Conservation (phyloP, 768 basidiomycete genomes). For the Boletus rubescentipes region DNA sequence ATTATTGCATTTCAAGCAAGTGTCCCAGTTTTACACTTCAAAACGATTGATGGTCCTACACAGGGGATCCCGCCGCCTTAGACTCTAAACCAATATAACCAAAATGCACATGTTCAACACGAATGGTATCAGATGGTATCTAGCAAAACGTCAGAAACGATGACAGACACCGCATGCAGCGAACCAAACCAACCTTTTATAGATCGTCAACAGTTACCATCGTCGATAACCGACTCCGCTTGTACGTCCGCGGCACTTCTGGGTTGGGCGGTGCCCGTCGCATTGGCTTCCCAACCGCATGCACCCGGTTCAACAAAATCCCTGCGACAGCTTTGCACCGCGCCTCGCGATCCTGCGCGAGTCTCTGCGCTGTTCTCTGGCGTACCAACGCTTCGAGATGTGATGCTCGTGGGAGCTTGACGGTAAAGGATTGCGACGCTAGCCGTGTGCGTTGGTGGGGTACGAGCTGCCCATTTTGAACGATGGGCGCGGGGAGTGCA, state of each 20-base stretch:
- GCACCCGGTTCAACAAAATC: conserved; percentile 54
- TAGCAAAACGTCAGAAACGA: conserved; percentile 1
- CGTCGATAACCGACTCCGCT: conserved; percentile 52
- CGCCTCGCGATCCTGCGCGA: conserved; percentile 39
- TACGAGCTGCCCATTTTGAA: conserved; percentile 9
- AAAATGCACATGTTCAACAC: conserved; percentile 16
- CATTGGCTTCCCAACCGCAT: conserved; percentile 52
- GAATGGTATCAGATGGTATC: conserved; percentile 8
- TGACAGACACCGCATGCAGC: background rate
- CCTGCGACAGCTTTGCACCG: conserved; percentile 56
- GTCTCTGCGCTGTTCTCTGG: conserved; percentile 31
- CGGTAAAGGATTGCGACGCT: conserved; percentile 26
- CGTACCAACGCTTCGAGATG: conserved; percentile 28
- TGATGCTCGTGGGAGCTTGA: conserved; percentile 25
- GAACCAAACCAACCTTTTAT: conserved; percentile 15
- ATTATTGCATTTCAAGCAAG: background rate
- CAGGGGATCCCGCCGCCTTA: background rate
- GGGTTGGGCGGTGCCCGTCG: conserved; percentile 36
- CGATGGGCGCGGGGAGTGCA: conserved; percentile 10
- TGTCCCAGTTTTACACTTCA: background rate
- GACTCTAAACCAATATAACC: background rate
- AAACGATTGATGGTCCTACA: no score
- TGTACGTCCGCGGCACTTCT: conserved; percentile 40
- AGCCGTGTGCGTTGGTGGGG: conserved; percentile 30
- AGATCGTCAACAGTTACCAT: conserved; percentile 46